A percentile compares a stretch with the other conserved stretches of the same genome.
Evolutionary conservation across 1,284 basidiomycete genomes (phyloP).

Genomic region (Hymenochaete sp.): DNA sequence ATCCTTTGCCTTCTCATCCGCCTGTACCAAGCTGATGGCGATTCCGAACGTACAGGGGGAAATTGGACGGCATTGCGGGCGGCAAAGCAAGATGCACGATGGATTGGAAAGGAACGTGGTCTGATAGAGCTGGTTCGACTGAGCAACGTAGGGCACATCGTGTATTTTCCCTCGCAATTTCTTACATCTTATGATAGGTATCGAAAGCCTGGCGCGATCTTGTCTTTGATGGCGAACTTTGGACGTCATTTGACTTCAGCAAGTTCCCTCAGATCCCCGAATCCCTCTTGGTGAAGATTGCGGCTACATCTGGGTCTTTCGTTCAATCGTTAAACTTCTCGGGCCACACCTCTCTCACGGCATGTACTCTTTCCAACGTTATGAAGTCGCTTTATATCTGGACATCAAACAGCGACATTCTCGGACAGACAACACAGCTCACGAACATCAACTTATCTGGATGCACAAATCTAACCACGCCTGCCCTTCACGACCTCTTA

Average conservation of each 20-base stretch:
- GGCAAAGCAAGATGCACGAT: slow-evolving; percentile 46
- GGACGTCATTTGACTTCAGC: slow-evolving; percentile 57
- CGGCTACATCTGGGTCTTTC: slow-evolving; percentile 55
- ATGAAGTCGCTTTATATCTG: slow-evolving; percentile 44
- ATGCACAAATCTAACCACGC: slow-evolving; percentile 56
- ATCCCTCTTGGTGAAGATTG: slow-evolving; percentile 40
- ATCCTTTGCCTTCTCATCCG: slow-evolving; percentile 48
- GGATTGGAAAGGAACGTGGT: slow-evolving; percentile 66
- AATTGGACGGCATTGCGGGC: slow-evolving; percentile 54
- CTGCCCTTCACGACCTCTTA: slow-evolving; percentile 64
- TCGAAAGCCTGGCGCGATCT: slow-evolving; percentile 73
- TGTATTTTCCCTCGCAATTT: slow-evolving; percentile 23
- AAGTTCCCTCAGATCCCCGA: slow-evolving; percentile 50
- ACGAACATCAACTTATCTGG: slow-evolving; percentile 68
- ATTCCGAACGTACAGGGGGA: slow-evolving; percentile 32
- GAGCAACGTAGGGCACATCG: slow-evolving; percentile 72
- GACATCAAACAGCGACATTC: slow-evolving; percentile 19
- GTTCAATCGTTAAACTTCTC: slow-evolving; percentile 55
- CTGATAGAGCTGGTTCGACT: slow-evolving; percentile 72
- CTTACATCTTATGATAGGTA: slow-evolving; percentile 43
- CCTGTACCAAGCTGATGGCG: slow-evolving; percentile 47
- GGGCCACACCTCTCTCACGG: slow-evolving; percentile 51
- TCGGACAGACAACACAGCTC: slow-evolving; percentile 44
- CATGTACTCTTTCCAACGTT: slow-evolving; percentile 42
- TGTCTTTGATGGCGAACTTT: slow-evolving; percentile 82